Base-by-base conservation (phyloP, 768 basidiomycete species). In the Lactarius akahatsu region DNA sequence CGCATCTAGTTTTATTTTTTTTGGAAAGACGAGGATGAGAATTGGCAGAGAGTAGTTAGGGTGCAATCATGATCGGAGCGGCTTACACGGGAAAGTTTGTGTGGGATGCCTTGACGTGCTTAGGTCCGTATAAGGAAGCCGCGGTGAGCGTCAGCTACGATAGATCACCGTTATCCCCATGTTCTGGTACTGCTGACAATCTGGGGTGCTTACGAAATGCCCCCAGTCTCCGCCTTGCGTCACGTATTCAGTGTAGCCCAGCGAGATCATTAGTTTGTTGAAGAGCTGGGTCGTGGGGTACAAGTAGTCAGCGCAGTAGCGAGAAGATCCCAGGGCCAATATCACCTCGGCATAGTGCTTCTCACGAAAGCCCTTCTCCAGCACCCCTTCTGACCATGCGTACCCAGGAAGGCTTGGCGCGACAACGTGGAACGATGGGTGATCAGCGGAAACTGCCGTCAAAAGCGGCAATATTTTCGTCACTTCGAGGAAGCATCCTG, bases 171-270 rank as follows among this genome's bases (percentile, higher is more conserved):
- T 47, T n/a, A 47, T 10, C 40, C 2, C 40, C 7, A 13, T 38
- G 2, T 38, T 9, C 16, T 10, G 45, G 8, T n/a, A 4, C n/a
- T 10, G 9, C 20, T 26, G 26, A 15, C 41, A 50, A 15, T 40
- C 43, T 18, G 2, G 32, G 3, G 36, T 1, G 59, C 73, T 43
- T 63, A 82, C 81, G 6, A 71, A 26, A 28, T 70, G 72, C 9
- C 83, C 82, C 81, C 78, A 82, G 68, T 83, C 82, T 11, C 82
- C 82, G 30, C 81, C 82, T 72, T 82, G 81, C 0, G 78, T 78
- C 1, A 80, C 80, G 80, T 71, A 73, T 59, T 69, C 62, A 6
- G 67, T 57, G 61, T 77, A 76, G 13, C 76, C 76, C 7, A 77
- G 70, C 0, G 71, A 68, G 7, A 74, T 36, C 74, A 77, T 77